Evolutionary conservation across 495 filamentous ascomycete genomes (phyloP).

Genomic region (Articulospora tetracladia): DNA sequence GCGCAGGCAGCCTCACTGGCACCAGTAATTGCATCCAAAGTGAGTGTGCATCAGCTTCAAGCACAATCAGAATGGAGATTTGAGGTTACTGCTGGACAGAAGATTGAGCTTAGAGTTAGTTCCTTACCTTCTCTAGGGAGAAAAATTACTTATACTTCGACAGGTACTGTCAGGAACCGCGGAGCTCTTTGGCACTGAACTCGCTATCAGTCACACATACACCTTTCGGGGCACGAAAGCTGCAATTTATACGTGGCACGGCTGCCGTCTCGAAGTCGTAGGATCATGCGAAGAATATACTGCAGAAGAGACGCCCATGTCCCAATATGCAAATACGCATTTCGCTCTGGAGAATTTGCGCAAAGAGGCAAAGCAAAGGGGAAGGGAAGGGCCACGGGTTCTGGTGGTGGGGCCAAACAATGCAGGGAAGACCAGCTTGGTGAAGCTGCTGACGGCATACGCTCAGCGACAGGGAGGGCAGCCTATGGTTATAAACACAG

Average conservation of each 20-base stretch:
- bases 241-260: constrained; percentile 87
- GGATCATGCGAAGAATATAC: constrained; percentile 57
- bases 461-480: constrained; percentile 71
- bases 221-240: constrained; percentile 79
- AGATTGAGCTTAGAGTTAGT: constrained; percentile 58
- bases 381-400: constrained; percentile 66
- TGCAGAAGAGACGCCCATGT: constrained; percentile 82
- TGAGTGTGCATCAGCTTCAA: constrained; percentile 30
- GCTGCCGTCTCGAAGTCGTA: constrained; percentile 75
- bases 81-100: constrained; percentile 68
- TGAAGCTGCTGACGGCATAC: constrained; percentile 78
- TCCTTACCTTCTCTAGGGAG: not conserved
- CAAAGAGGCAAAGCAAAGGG: constrained; percentile 36
- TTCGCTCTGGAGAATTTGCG: constrained; percentile 44
- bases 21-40: constrained; percentile 22
- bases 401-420: constrained; percentile 79
- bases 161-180: constrained; percentile 77
- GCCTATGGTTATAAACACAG: constrained; percentile 81
- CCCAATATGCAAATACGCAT: constrained; percentile 80
- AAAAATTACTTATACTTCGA: constrained; percentile 22
- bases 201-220: constrained; percentile 76
- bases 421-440: constrained; percentile 80
- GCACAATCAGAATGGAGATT: constrained; percentile 82
- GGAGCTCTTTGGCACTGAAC: constrained; percentile 94
- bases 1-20: constrained; percentile 24